A percentile compares a stretch with the other conserved stretches of the same genome.
Evolutionary conservation across 2,329 filamentous ascomycete species (phyloP).

Genomic region (Xylaria sp.): DNA sequence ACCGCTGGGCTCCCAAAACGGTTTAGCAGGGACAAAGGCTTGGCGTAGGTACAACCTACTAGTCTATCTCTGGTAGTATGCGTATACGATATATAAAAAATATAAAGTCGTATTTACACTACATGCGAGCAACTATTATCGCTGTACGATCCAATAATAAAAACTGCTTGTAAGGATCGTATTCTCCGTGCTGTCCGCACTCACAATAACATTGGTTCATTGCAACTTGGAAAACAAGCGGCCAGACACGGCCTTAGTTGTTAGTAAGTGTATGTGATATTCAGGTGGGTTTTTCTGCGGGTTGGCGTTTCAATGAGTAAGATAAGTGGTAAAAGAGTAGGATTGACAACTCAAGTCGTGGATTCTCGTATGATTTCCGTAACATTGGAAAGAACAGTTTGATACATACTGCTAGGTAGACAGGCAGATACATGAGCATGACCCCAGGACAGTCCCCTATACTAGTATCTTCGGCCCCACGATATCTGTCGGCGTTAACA

Average conservation of each 20-base stretch:
- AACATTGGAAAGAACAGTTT: not conserved
- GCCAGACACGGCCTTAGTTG: not conserved
- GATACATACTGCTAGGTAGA: no score
- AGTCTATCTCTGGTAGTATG: no score
- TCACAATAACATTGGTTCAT: not conserved
- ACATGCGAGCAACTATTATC: no score
- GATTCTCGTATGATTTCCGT: not conserved
- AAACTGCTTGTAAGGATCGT: not conserved
- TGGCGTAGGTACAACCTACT: no score
- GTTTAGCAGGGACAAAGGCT: not conserved
- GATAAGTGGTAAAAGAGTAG: not conserved
- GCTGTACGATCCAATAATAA: no score
- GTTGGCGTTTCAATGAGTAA: not conserved
- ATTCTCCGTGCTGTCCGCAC: constrained; percentile 2
- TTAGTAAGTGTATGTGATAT: not conserved
- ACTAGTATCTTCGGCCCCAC: no score
- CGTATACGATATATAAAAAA: no score
- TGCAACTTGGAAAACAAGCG: not conserved
- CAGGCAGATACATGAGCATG: no score
- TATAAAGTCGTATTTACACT: no score
- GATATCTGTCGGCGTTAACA: no score
- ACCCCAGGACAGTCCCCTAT: no score
- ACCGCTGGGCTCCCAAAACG: constrained; percentile 11
- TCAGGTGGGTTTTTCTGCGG: not conserved
- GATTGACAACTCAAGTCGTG: not conserved